Evolutionary conservation across 2,329 filamentous ascomycete species (phyloP).

Genomic region (Fusarium anthophilum): DNA sequence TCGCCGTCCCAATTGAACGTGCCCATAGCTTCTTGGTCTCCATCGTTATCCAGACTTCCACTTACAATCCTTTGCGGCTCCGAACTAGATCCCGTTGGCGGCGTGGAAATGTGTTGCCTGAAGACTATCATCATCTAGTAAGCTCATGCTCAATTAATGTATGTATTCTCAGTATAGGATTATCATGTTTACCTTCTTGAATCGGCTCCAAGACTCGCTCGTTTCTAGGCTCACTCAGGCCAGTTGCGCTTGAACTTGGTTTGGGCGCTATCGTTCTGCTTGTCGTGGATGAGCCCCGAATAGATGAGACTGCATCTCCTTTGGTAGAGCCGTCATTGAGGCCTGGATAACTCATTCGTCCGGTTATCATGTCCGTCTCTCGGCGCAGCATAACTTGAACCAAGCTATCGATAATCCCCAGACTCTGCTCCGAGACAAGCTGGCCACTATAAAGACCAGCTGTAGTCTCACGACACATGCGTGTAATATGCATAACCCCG

Average conservation of each 20-base stretch:
- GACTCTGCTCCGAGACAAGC: not conserved
- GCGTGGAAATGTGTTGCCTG: not conserved
- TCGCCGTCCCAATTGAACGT: not conserved
- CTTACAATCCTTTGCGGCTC: rapidly evolving
- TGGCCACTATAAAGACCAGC: not conserved
- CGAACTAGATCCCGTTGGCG: rapidly evolving
- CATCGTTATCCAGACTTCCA: rapidly evolving
- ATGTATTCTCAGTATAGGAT: rapidly evolving
- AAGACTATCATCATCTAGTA: not conserved
- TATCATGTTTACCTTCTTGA: not conserved
- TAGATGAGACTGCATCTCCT: too few species aligned
- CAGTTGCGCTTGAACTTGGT: rapidly evolving
- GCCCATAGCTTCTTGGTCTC: not conserved
- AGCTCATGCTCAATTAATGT: rapidly evolving
- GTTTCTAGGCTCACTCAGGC: rapidly evolving
- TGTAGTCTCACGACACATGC: not conserved
- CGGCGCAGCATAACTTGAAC: not conserved
- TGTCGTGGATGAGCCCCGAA: rapidly evolving
- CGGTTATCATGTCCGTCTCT: not conserved
- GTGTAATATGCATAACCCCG: rapidly evolving
- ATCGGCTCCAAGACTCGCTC: not conserved
- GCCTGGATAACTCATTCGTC: not conserved
- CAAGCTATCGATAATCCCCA: not conserved
- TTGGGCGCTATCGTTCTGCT: not conserved
- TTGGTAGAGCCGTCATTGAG: rapidly evolving